A percentile compares a stretch with the other conserved stretches of the same genome.
Conservation (phyloP, 495 filamentous ascomycete genomes). For the Amniculicola lignicola region DNA sequence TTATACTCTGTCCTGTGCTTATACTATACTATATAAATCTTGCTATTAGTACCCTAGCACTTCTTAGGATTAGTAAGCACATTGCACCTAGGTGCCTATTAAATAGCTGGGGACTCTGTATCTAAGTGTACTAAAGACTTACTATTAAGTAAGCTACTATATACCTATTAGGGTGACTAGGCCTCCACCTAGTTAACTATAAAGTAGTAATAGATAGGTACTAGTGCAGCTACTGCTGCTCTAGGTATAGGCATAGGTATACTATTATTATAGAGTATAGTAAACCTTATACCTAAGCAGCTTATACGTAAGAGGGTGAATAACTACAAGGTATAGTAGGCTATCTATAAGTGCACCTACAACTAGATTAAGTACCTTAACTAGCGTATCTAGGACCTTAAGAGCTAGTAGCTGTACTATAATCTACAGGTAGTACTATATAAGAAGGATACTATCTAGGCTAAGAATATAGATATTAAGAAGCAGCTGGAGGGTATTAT, state of each 20-base stretch:
- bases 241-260: not conserved
- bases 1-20: not conserved
- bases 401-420: constrained; percentile 67
- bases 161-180: not conserved
- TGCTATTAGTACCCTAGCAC: not conserved
- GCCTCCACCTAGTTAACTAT: not conserved
- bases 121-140: too few relatives aligned
- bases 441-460: constrained; percentile 66
- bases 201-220: constrained; percentile 29
- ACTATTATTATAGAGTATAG: constrained; percentile 36
- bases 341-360: constrained; percentile 43
- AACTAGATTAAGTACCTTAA: constrained; percentile 42
- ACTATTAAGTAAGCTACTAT: not conserved
- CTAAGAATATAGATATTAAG: constrained; percentile 68
- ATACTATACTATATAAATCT: not conserved
- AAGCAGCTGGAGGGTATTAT: constrained; percentile 58
- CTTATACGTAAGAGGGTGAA: constrained; percentile 45
- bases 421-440: constrained; percentile 68
- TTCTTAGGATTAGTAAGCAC: not conserved
- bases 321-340: constrained; percentile 45
- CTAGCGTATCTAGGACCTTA: constrained; percentile 39
- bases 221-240: too few relatives aligned
- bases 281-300: constrained; percentile 45
- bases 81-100: not conserved
- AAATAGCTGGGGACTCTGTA: constrained; percentile 4